phyloP scores from a whole-genome alignment of 257 asterid genomes.

The Orobanche coerulescens region DNA sequence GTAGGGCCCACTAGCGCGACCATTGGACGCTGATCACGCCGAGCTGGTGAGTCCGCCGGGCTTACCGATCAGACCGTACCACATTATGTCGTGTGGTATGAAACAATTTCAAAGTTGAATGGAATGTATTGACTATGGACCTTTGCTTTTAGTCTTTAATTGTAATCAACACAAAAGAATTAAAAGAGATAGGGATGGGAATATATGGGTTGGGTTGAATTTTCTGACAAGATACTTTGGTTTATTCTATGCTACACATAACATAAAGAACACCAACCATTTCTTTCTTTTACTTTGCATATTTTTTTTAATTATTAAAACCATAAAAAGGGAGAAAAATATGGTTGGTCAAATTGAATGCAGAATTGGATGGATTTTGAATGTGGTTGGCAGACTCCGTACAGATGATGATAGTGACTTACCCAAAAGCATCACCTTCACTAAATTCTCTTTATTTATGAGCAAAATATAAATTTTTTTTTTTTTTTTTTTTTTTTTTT shows the following conservation, averaged over 20 bases:
- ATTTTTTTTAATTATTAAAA: conserved; percentile 15
- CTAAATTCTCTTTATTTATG: background rate
- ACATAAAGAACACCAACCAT: conserved; percentile 4
- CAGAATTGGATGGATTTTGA: conserved; percentile 46
- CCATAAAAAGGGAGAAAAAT: background rate
- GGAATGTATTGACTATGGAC: too few species aligned
- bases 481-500: too few species aligned
- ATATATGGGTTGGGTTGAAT: conserved; percentile 36
- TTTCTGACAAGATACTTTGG: conserved; percentile 37
- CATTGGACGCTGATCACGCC: too few species aligned
- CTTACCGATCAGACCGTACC: too few species aligned
- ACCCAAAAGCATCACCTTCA: background rate
- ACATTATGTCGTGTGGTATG: background rate
- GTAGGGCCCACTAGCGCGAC: too few species aligned
- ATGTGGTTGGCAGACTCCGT: conserved; percentile 32
- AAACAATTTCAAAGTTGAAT: background rate
- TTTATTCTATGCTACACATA: background rate
- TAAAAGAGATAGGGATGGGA: conserved; percentile 15
- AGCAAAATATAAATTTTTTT: background rate
- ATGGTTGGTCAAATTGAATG: background rate
- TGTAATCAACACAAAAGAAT: conserved; percentile 12
- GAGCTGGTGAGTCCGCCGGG: too few species aligned
- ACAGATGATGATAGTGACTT: conserved; percentile 37
- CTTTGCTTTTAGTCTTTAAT: background rate
- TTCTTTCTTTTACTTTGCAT: conserved; percentile 15